Percentiles rank a stretch among this genome's conserved stretches.
phyloP scores from a whole-genome alignment of 805 yeast species.

The Jamesozyma lodderae region DNA sequence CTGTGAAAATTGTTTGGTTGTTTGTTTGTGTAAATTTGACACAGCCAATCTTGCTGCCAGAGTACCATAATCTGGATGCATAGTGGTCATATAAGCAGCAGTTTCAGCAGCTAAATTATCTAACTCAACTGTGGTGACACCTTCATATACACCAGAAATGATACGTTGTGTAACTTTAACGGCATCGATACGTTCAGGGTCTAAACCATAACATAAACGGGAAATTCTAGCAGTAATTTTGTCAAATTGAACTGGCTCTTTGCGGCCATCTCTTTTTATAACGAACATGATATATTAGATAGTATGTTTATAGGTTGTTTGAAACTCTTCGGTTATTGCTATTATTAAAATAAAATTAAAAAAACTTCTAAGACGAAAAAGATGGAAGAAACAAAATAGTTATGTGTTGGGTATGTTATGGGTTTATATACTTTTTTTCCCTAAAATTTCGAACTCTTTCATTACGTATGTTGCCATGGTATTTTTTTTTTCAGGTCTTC shows the following conservation, averaged over 20 bases:
- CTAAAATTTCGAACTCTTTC: too few species aligned
- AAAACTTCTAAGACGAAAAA: too few species aligned
- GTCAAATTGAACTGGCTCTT: conserved; percentile 88
- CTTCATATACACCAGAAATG: conserved; percentile 72
- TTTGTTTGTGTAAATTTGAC: conserved; percentile 83
- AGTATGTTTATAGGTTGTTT: too few species aligned
- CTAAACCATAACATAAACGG: conserved; percentile 86
- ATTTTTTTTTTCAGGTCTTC: too few species aligned
- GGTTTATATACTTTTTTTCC: too few species aligned
- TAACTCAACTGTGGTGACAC: conserved; percentile 80
- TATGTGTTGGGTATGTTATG: too few species aligned
- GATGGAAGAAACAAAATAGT: too few species aligned
- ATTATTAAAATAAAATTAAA: too few species aligned
- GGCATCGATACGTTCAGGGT: conserved; percentile 79
- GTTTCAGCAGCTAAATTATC: conserved; percentile 84
- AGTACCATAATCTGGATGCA: conserved; percentile 93
- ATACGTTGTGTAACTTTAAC: conserved; percentile 87
- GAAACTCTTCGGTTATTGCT: too few species aligned
- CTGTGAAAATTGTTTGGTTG: conserved; percentile 68
- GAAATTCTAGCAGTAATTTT: conserved; percentile 91
- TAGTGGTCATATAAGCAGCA: conserved; percentile 90
- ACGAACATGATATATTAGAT: conserved; percentile 50
- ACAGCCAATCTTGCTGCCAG: conserved; percentile 92
- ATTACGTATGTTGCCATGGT: too few species aligned
- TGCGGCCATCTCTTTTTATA: conserved; percentile 83